Base-by-base conservation (phyloP, 78 protist species). In the Bigelowiella natans region DNA sequence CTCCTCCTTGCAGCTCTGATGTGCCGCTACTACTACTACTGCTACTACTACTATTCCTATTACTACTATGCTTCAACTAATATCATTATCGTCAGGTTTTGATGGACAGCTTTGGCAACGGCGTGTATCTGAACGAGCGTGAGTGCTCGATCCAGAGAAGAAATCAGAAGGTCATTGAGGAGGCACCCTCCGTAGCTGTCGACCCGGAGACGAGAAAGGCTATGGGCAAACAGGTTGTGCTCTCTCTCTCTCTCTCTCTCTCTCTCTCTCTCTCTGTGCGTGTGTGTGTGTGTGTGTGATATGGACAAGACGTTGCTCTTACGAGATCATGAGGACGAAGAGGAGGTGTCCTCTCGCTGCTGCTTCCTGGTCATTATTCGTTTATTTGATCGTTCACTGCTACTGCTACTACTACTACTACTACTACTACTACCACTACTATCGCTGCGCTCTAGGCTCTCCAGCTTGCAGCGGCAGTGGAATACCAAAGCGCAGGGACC, bases 111-210 rank as follows among this genome's bases (percentile, higher is more conserved):
- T 94, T 93, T 73, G 98, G 97, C 31, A 95, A 96, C 91, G 92
- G 88, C 38, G 96, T 96, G 1, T 93, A 95, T 88, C 84, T 98
- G 40, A 92, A 89, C 39, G 99, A 97, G 88, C 95, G 99, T 39
- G 99, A 98, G 63, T 98, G 99, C 95, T 88, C 95, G 2, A 95
- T 97, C 1, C 99, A 98, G 91, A 51, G 99, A 11, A 93, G 99
- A 64, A 95, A 97, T 88, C 99, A 98, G 93, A 98, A 97, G 93
- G 94, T 98, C 83, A 64, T 97, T 29, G 99, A 97, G 88, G 98
- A 97, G 85, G 97, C 98, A 0, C 99, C 99, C 36, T 95, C 97
- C 2, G 95, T 95, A 38, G 85, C 1, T 40, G 38, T 94, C 88
- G 11, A 7, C 82, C 82, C 82, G 34, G 82, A 51, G 82, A 11